Base-by-base conservation (phyloP, 2,329 filamentous ascomycete species). In the Boeremia lycopersici region DNA sequence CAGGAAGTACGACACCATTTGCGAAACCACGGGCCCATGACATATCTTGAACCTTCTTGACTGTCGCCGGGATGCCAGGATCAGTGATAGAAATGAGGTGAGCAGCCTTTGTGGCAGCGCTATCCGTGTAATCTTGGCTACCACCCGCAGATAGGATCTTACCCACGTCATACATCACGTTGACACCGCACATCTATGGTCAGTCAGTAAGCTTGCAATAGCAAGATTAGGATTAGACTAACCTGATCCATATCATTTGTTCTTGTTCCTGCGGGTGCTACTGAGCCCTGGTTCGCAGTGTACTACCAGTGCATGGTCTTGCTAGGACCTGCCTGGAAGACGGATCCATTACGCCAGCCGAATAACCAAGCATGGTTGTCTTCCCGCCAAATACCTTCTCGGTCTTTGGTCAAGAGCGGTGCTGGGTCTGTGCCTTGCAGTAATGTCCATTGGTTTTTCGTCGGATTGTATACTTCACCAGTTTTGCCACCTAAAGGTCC, bases 251-350 rank as follows among this genome's bases (percentile, higher is more conserved):
- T 68, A n/a, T 76, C 76, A 2, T 72, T 69, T 33, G 71, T 73
- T 3, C 81, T 73, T 1, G 57, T 66, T 0, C 81, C 82, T 0
- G 81, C 81, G 23, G 68, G 55, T 4, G 55, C 53, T 19, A 77
- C 62, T 8, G 68, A 62, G 0, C 83, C 82, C 35, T 67, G 68
- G 5, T 76, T 77, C 4, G 65, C 63, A 1, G 78, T 81, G 31
- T 72, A 71, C 60, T 80, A 85, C 84, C 83, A 86, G 64, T 85
- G 78, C 79, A 84, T 83, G 2, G 73, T 70, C 44, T 71, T 77
- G 57, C 77, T 79, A 1, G 82, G 82, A 0, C 82, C 82, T 3
- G 81, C 82, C 53, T 84, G 81, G 65, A 84, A 82, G 19, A 83
- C 74, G 5, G 56, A 59, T 23, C 61, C 61, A 9, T 65, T 58